A percentile compares a stretch with the other conserved stretches of the same genome.
These are phyloP conservation scores for Vaccinium corymbosum DNA, from an alignment of 148 eudicot species.

Conservation along the genomic window DNA sequence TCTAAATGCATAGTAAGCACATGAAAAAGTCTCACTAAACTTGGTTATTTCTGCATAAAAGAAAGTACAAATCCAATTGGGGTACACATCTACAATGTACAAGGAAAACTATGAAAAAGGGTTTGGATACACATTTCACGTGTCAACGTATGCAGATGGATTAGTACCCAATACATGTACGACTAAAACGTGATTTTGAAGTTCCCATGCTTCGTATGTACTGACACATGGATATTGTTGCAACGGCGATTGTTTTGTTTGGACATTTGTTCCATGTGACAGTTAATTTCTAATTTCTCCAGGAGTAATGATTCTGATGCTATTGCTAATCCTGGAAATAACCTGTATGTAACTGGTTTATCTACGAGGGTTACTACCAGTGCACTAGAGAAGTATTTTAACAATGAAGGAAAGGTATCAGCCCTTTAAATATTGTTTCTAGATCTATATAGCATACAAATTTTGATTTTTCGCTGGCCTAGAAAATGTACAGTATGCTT, in stretches of 20 bases:
- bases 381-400: slow-evolving; percentile 60
- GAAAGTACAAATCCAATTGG: background rate
- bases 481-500: background rate
- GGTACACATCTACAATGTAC: background rate
- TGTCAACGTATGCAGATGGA: background rate
- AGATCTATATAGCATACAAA: background rate
- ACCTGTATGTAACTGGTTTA: slow-evolving; percentile 65
- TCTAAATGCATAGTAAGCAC: background rate
- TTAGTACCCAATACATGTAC: background rate
- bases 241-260: background rate
- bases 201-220: background rate
- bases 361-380: slow-evolving; percentile 54
- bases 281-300: slow-evolving; percentile 22
- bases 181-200: background rate
- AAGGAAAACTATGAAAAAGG: background rate
- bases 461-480: background rate
- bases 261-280: slow-evolving; percentile 5
- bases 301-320: slow-evolving; percentile 53
- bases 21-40: background rate
- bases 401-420: slow-evolving; percentile 68
- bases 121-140: background rate
- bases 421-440: background rate
- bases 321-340: slow-evolving; percentile 62
- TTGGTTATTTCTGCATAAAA: background rate
- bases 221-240: background rate